Conservation (phyloP, 768 basidiomycete species). For the Nidularia pulvinata region DNA sequence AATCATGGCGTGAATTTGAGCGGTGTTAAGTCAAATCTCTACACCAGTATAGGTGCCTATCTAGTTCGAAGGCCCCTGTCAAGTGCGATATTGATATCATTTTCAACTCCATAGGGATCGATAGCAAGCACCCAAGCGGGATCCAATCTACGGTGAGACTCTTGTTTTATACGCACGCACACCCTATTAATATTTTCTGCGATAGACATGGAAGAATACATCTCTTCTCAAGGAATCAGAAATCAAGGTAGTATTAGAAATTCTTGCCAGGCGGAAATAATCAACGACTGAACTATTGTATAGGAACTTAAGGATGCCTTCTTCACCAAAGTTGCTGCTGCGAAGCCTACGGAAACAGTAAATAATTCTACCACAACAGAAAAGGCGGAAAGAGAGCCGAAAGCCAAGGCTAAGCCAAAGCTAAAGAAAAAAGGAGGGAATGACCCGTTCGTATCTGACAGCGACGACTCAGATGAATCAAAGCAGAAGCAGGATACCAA, state of each 20-base stretch:
- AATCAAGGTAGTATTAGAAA: constrained; percentile 44
- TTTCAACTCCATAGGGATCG: constrained; percentile 42
- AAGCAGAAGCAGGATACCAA: constrained; percentile 10
- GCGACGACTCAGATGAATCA: constrained; percentile 20
- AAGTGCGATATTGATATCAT: too few species aligned
- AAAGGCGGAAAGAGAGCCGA: constrained; percentile 9
- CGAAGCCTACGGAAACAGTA: constrained; percentile 14
- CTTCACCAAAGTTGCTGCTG: constrained; percentile 42
- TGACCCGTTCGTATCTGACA: constrained; percentile 63
- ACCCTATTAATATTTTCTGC: too few species aligned
- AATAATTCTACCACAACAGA: constrained; percentile 11
- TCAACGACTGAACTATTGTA: neutral
- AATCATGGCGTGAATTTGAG: constrained; percentile 64
- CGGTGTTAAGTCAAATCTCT: constrained; percentile 74
- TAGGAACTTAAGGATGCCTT: constrained; percentile 67
- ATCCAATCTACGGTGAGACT: constrained; percentile 62
- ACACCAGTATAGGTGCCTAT: constrained; percentile 55
- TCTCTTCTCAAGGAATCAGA: constrained; percentile 58
- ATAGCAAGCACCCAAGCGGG: constrained; percentile 78
- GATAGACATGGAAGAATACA: constrained; percentile 68
- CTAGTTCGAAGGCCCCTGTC: neutral
- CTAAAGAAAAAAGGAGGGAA: constrained; percentile 48
- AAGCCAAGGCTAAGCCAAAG: constrained; percentile 35
- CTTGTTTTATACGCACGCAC: neutral
- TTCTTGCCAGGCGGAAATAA: too few species aligned